A percentile compares a stretch with the other conserved stretches of the same genome.
These are phyloP conservation scores for Aspergillus texensis DNA, from an alignment of 2,329 filamentous ascomycete species.

Conservation along the genomic window DNA sequence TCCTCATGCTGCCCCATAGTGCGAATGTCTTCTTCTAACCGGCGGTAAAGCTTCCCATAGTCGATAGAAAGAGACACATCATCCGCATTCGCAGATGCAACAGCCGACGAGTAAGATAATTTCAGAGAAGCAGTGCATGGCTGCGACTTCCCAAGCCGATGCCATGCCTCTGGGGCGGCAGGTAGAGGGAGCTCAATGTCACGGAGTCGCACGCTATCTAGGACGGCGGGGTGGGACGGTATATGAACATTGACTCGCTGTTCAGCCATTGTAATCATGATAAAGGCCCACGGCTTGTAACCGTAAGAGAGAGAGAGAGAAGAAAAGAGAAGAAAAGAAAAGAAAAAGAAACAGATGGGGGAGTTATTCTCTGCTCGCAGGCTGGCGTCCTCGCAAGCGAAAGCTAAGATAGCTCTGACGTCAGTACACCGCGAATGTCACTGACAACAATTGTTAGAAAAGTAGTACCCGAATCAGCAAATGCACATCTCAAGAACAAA, in stretches of 20 bases:
- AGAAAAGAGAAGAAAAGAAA: too few relatives aligned
- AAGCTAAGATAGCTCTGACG: conserved; percentile 8
- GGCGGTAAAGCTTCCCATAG: conserved; percentile 52
- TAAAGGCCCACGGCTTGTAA: background rate
- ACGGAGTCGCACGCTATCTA: conserved; percentile 45
- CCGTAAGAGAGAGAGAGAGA: too few relatives aligned
- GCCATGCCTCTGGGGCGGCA: conserved; percentile 50
- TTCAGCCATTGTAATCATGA: conserved; percentile 25
- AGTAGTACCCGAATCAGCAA: background rate
- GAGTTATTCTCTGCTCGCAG: background rate
- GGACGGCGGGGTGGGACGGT: conserved; percentile 33
- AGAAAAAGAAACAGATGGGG: background rate
- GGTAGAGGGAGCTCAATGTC: conserved; percentile 48
- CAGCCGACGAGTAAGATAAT: conserved; percentile 45
- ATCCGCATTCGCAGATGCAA: conserved; percentile 46
- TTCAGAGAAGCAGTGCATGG: conserved; percentile 48
- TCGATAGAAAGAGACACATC: conserved; percentile 50
- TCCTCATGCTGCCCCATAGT: conserved; percentile 29
- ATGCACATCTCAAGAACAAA: background rate
- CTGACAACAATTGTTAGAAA: background rate
- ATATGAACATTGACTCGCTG: conserved; percentile 32
- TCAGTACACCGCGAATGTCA: background rate
- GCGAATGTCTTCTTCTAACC: conserved; percentile 38
- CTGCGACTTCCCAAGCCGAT: conserved; percentile 47
- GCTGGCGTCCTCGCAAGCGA: background rate